Evolutionary conservation across 202 grass and related monocot species (phyloP), one percentile per base, ranked within the genome.

Genomic region (Panicum hallii): DNA sequence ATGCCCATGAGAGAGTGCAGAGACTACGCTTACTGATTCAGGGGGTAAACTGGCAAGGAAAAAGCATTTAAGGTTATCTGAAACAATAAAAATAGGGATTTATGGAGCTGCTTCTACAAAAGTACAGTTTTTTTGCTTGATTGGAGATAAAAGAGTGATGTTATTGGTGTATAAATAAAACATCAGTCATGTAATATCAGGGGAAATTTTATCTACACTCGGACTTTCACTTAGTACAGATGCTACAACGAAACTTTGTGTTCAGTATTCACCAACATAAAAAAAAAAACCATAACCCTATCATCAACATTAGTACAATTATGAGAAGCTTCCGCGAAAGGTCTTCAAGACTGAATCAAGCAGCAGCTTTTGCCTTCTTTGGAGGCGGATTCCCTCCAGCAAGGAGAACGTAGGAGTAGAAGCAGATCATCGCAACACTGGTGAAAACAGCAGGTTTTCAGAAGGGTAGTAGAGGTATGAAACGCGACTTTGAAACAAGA

Each of bases 321-420:
- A 70, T 17, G 28, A 78, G 11, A 86, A 53, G 9, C 2, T 22
- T 63, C 11, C 0, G 19, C 6, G 5, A 34, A 47, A 32, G 11
- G 17, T 43, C 15, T 6, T 23, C 34, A 73, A 54, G 16, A 70
- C 70, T 43, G 44, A 70, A 87, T 78, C 71, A 48, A 52, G 79
- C 74, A 48, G 87, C 55, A 38, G 69, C 57, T 15, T 48, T 49
- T 7, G 80, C 83, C 67, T 88, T 81, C 85, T 98, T 98, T 28
- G 95, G 93, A 63, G 93, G 93, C 1, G 95, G 93, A 76, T 98
- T 95, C 28, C 95, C 95, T 63, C 93, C 95, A 45, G 92, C 86
- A 70, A 92, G 67, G 32, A 98, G 6, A 40, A 98, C 95, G 15
- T 98, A 95, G 0, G 79, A 71, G 78, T 98, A 98, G 83, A 98